Evolutionary conservation across 495 filamentous ascomycete genomes (phyloP).

Genomic region (Penicillium goetzii): DNA sequence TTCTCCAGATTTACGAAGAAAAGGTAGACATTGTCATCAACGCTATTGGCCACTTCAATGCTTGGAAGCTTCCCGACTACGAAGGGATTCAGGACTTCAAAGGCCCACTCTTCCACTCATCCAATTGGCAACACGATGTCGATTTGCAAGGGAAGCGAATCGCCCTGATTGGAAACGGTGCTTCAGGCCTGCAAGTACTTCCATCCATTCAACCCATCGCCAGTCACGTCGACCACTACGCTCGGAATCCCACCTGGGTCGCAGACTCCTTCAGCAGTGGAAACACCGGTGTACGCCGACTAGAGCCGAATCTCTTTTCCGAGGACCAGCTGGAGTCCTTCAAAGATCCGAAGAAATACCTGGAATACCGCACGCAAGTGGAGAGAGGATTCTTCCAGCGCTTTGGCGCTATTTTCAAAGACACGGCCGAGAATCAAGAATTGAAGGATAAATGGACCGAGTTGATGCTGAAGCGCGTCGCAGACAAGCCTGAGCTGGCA

Average conservation of each 20-base stretch:
- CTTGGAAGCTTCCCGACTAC: constrained; percentile 56
- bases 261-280: constrained; percentile 55
- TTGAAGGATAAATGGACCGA: constrained; percentile 55
- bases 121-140: constrained; percentile 55
- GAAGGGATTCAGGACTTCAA: constrained; percentile 53
- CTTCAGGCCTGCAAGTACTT: constrained; percentile 59
- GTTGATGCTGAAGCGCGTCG: constrained; percentile 54
- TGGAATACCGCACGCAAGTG: constrained; percentile 52
- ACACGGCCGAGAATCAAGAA: constrained; percentile 52
- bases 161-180: constrained; percentile 65
- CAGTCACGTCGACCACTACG: constrained; percentile 64
- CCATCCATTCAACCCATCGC: constrained; percentile 61
- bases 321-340: constrained; percentile 53
- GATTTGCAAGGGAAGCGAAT: constrained; percentile 57
- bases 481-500: constrained; percentile 57
- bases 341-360: constrained; percentile 53
- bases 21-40: constrained; percentile 62
- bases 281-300: constrained; percentile 38
- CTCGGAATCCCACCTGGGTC: constrained; percentile 72
- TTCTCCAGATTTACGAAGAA: constrained; percentile 51
- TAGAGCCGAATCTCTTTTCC: constrained; percentile 54
- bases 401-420: constrained; percentile 59
- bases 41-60: constrained; percentile 62
- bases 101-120: constrained; percentile 56
- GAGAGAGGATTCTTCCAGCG: constrained; percentile 62